phyloP scores from a whole-genome alignment of 148 eudicot species.

The Amaranthus cruentus region DNA sequence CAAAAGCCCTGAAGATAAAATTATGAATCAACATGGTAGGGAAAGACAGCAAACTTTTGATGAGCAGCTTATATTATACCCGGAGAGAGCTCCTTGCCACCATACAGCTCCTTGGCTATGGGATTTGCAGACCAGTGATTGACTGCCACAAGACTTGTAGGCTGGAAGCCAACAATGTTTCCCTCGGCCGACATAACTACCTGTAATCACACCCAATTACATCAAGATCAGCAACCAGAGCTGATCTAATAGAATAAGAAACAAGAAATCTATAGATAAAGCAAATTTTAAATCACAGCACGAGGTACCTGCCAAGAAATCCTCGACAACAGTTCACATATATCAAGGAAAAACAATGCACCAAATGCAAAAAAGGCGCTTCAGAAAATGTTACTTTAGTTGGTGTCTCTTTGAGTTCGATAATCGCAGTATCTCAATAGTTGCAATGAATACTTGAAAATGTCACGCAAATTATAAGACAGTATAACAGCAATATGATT shows the following conservation, averaged over 20 bases:
- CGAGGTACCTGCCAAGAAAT: constrained; percentile 4
- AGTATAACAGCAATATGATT: neutral
- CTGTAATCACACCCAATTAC: constrained; percentile 31
- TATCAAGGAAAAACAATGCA: neutral
- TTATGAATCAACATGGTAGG: neutral
- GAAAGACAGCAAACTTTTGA: neutral
- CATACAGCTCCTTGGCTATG: constrained; percentile 63
- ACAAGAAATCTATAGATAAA: neutral
- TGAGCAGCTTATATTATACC: constrained; percentile 3
- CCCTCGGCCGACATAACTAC: constrained; percentile 67
- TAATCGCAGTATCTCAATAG: neutral
- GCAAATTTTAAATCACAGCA: neutral
- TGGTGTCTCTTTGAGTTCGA: neutral
- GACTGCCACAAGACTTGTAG: constrained; percentile 70
- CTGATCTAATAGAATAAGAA: neutral
- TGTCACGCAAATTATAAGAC: neutral
- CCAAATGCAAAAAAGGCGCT: neutral
- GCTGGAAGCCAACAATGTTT: constrained; percentile 69
- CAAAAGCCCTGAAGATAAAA: constrained; percentile 42
- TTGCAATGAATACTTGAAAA: neutral
- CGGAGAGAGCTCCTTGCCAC: constrained; percentile 53
- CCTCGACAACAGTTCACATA: constrained; percentile 4
- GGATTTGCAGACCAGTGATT: constrained; percentile 85
- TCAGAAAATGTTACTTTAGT: neutral
- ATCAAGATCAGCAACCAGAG: neutral